A percentile compares a stretch with the other conserved stretches of the same genome.
Evolutionary conservation across 768 basidiomycete genomes (phyloP).

Genomic region (Russula dissimulans): DNA sequence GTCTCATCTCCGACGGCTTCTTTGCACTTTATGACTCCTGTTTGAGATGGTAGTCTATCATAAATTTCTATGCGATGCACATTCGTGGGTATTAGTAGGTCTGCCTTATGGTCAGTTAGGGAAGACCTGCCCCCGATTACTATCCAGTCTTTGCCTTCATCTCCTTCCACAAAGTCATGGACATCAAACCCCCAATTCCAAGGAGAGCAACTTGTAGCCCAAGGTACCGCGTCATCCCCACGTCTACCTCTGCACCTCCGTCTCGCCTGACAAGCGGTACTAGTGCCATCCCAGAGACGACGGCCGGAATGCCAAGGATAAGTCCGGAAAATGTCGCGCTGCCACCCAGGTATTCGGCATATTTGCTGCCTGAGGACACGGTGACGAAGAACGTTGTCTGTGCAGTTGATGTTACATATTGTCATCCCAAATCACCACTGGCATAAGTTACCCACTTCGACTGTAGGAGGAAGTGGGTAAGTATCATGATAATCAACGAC

Average conservation of each 20-base stretch:
- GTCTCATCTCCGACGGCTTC: too few species aligned
- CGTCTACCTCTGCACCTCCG: conserved; percentile 31
- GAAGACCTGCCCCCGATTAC: too few species aligned
- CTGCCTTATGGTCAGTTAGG: too few species aligned
- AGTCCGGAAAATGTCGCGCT: conserved; percentile 63
- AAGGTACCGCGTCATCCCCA: too few species aligned
- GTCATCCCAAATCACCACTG: background rate
- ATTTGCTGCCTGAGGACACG: conserved; percentile 55
- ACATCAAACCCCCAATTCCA: too few species aligned
- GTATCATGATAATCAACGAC: conserved; percentile 38
- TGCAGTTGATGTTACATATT: background rate
- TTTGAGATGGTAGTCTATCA: too few species aligned
- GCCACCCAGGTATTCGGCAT: conserved; percentile 54
- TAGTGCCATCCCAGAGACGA: conserved; percentile 49
- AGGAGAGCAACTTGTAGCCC: too few species aligned
- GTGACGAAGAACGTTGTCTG: conserved; percentile 63
- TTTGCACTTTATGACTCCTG: too few species aligned
- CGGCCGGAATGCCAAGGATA: conserved; percentile 57
- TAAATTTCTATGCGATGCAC: too few species aligned
- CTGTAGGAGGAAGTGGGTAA: conserved; percentile 38
- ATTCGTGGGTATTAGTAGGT: too few species aligned
- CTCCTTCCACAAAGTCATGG: too few species aligned
- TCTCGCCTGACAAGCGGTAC: conserved; percentile 49
- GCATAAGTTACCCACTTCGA: conserved; percentile 27
- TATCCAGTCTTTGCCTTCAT: too few species aligned